Evolutionary conservation across 2,329 filamentous ascomycete species (phyloP), one percentile per base, ranked within the genome.

Genomic region (Amauroascus niger): DNA sequence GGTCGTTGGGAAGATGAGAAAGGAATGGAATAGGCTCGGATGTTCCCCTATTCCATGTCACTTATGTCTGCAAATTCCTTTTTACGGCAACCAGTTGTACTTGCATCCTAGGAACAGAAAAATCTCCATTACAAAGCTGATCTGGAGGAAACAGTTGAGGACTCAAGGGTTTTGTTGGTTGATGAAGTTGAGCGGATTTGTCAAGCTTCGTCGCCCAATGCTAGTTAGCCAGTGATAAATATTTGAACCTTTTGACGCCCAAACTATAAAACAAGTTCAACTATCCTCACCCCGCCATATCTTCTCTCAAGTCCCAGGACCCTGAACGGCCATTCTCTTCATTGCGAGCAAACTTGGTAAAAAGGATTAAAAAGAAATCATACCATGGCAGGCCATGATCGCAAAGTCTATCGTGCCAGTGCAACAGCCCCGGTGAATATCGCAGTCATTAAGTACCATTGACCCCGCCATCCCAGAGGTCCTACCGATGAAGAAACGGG

Each of bases 351-450:
- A 53, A 16, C 13, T n/a, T n/a, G n/a, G n/a, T n/a, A 32, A 5
- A 53, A 40, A 35, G 13, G 3, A 2, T 18, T 28, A 18, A 35
- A 14, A 13, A 24, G 13, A 4, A n/a, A 18, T 5, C 35, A 20
- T 6, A 46, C 30, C 14, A 54, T 54, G 52, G 46, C 52, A 39
- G 45, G 47, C 16, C 26, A 57, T 52, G 67, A 71, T 52, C 63
- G 64, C 41, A 70, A 72, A 37, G 79, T 97, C 65, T 90, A 94
- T 76, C 86, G 89, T 64, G 88, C 93, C 62, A 96, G 87, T 76
- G 96, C 93, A 56, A 97, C 90, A 59, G 93, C 93, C 39, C 93
- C 91, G 13, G 91, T 97, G 67, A 97, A 97, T 77, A 97, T 97
- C 68, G 91, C 91, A 61, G 90, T 97, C 55, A 93, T 97, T 75